Percentiles rank a stretch among this genome's conserved stretches.
phyloP scores from a whole-genome alignment of 805 yeast genomes.

The Ogataea naganishii region DNA sequence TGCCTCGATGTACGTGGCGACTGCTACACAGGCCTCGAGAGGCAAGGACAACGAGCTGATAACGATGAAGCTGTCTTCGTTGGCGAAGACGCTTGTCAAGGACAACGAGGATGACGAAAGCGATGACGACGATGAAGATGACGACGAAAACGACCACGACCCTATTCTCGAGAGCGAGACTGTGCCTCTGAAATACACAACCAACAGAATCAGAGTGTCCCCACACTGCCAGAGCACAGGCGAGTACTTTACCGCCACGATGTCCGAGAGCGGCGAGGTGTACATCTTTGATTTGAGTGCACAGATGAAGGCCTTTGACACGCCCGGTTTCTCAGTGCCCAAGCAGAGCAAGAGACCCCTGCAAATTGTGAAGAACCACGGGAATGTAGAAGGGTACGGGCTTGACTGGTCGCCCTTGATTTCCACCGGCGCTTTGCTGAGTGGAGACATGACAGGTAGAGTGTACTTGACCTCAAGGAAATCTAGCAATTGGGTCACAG shows the following conservation, averaged over 20 bases:
- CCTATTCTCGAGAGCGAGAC: constrained; percentile 84
- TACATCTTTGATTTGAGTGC: constrained; percentile 73
- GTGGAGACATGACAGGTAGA: constrained; percentile 87
- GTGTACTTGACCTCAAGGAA: constrained; percentile 73
- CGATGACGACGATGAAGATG: constrained; percentile 65
- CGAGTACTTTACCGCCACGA: constrained; percentile 79
- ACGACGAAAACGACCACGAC: constrained; percentile 57
- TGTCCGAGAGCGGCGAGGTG: constrained; percentile 88
- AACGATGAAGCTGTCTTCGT: constrained; percentile 72
- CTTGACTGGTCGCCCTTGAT: constrained; percentile 92
- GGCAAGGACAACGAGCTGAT: constrained; percentile 84
- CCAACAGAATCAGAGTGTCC: constrained; percentile 80
- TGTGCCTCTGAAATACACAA: constrained; percentile 71
- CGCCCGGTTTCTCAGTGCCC: constrained; percentile 79
- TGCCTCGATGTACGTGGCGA: constrained; percentile 73
- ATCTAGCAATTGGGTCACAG: constrained; percentile 76
- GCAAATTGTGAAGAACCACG: constrained; percentile 78
- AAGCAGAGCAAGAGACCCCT: constrained; percentile 71
- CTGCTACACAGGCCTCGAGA: constrained; percentile 89
- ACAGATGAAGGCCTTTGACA: constrained; percentile 75
- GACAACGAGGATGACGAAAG: constrained; percentile 74
- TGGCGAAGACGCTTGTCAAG: constrained; percentile 79
- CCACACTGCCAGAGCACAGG: constrained; percentile 70
- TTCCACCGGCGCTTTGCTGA: constrained; percentile 68
- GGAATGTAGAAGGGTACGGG: constrained; percentile 96